phyloP scores from a whole-genome alignment of 2,329 filamentous ascomycete species.

The Akanthomyces uredinophilus region DNA sequence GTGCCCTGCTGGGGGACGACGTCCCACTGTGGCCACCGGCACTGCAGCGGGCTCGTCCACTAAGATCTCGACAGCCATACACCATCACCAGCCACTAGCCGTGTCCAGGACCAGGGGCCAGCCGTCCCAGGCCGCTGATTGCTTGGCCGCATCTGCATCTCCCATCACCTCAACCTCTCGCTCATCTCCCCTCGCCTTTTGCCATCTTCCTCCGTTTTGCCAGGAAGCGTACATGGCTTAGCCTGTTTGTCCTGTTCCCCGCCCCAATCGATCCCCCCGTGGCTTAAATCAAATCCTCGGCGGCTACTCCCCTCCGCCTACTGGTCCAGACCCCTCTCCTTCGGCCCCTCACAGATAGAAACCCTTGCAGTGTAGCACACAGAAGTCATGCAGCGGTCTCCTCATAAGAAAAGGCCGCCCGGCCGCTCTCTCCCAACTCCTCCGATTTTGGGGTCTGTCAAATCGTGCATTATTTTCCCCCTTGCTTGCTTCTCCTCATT shows the following conservation, averaged over 20 bases:
- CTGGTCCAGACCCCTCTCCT: neutral
- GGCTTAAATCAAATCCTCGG: constrained; percentile 1
- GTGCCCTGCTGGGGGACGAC: neutral
- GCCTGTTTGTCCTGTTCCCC: neutral
- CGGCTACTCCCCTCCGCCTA: neutral
- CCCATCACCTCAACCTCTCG: neutral
- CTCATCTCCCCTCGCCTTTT: neutral
- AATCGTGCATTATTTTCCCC: neutral
- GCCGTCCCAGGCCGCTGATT: neutral
- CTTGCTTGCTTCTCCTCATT: neutral
- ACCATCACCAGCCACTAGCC: neutral
- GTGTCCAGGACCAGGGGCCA: neutral
- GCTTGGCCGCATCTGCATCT: neutral
- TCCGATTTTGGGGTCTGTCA: neutral
- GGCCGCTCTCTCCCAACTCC: neutral
- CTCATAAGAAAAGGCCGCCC: constrained; percentile 10
- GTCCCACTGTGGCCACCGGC: neutral
- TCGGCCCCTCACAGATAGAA: neutral
- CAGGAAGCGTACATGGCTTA: neutral
- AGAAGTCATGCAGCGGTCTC: neutral
- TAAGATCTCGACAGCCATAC: neutral
- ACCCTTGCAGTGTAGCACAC: neutral
- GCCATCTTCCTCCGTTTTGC: too few species aligned
- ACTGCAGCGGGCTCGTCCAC: neutral
- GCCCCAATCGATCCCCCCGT: neutral